Evolutionary conservation across 2,329 filamentous ascomycete species (phyloP), one percentile per base, ranked within the genome.

Genomic region (Mycogone perniciosa): DNA sequence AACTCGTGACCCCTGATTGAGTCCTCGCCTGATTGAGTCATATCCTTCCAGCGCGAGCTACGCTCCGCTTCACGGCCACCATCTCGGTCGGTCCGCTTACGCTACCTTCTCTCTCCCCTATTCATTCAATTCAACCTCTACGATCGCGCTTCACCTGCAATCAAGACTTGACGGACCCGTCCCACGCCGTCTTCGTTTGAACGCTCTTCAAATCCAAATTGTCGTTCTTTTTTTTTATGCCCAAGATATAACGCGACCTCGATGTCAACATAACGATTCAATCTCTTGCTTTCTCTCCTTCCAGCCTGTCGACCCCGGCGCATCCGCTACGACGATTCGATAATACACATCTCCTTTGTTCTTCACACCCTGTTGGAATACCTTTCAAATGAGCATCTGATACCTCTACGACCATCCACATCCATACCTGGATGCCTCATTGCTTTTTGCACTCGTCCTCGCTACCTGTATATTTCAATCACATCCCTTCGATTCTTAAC

Each of bases 191-290:
- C 57, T 44, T 48, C 52, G 7, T 44, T 20, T 3, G 20, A 20
- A 20, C 20, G 20, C 20, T 20, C 20, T 20, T 10, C 44, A 42
- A 31, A 50, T 34, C 33, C 52, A 31, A 54, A 52, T 52, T 52
- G 37, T 38, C 49, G 51, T 48, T 51, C 56, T 55, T 55, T 59
- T 37, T 44, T 48, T 37, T 44, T 31, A 31, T 51, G 46, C n/a
- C 20, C 43, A 56, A 57, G 34, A 46, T 55, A 54, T 55, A 54
- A 60, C 56, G 65, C 64, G 62, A 65, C 61, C 59, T 65, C 64
- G 63, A 74, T 74, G 71, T 72, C 64, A 63, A 65, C 58, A 67
- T 74, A 74, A 74, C 71, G 71, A 69, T 63, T 62, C 56, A 62
- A 63, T 62, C 59, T 60, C 58, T 64, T 68, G 60, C 58, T 57